These are phyloP conservation scores for Hanseniaspora pseudoguilliermondii DNA, from an alignment of 805 yeast genomes.

Conservation along the genomic window DNA sequence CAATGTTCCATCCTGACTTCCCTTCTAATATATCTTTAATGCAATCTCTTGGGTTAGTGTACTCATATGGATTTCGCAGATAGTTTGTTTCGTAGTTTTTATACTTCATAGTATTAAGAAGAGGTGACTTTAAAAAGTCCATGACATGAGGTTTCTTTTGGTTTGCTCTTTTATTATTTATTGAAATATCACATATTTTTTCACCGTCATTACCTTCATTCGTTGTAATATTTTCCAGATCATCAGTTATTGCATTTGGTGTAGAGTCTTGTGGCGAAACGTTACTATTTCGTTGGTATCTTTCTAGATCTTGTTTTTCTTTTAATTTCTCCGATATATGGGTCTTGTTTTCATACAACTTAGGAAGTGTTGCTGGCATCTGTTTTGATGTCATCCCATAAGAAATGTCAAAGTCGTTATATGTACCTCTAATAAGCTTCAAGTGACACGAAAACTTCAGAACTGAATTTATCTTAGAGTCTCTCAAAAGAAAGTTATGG, in stretches of 20 bases:
- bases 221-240: background rate
- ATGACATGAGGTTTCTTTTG: background rate
- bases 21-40: conserved; percentile 63
- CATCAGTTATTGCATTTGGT: too few species aligned
- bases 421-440: conserved; percentile 30
- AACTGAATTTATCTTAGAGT: conserved; percentile 77
- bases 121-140: background rate
- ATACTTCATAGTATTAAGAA: conserved; percentile 1
- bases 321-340: background rate
- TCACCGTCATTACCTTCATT: background rate
- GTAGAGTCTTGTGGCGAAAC: background rate
- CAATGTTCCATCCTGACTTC: conserved; percentile 52
- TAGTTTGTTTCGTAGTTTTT: conserved; percentile 1
- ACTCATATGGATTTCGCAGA: conserved; percentile 10
- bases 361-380: conserved; percentile 18
- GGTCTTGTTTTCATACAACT: conserved; percentile 1
- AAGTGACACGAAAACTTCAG: conserved; percentile 47
- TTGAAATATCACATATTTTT: background rate
- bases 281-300: background rate
- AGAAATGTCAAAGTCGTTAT: conserved; percentile 22
- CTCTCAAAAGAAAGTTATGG: conserved; percentile 55
- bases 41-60: conserved; percentile 48
- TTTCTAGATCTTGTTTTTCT: background rate
- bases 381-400: conserved; percentile 19
- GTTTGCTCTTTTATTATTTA: background rate